Evolutionary conservation across 2,329 filamentous ascomycete genomes (phyloP), one percentile per base, ranked within the genome.

Genomic region (Hypomyces perniciosus): DNA sequence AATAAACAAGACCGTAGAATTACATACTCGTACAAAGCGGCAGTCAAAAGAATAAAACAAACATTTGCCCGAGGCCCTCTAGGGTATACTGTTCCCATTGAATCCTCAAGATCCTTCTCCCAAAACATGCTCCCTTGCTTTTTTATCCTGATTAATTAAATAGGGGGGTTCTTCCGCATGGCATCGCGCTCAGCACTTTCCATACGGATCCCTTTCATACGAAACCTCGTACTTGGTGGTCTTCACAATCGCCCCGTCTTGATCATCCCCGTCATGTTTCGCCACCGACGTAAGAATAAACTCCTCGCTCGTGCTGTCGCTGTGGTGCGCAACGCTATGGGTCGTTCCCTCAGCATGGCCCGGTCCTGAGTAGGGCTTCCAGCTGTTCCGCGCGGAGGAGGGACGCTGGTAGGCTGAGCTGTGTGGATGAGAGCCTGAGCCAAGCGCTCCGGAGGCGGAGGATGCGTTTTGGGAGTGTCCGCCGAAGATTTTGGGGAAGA

Each of bases 141-240:
- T 20, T 20, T 20, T 20, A 20, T 20, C 20, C 20, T 20, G 20
- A 20, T 20, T 20, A 20, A 20, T 20, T 20, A 20, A 20, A 20
- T 20, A 20, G 20, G 3, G 20, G 20, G 20, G 20, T 20, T 20
- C 34, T 35, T 6, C 37, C 34, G 34, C 34, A 40, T 50, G 13
- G 8, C 29, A 27, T 20, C 20, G 33, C 20, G 33, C 29, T 13
- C 12, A 28, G 7, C 34, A 50, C 28, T 57, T 56, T 12, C 38
- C 40, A 3, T 53, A 48, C 7, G 39, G 38, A 9, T 56, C 52
- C 2, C 43, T 54, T 40, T 69, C 67, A 38, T 68, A 68, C 10
- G 61, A 68, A 13, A 70, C 57, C 35, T 64, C 62, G 51, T 69
- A 71, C 30, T 65, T 57, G 13, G 63, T 68, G 28, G 67, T 68